A percentile compares a stretch with the other conserved stretches of the same genome.
Evolutionary conservation across 352 stramenopile species (phyloP).

Genomic region (Pythium aristosporum): DNA sequence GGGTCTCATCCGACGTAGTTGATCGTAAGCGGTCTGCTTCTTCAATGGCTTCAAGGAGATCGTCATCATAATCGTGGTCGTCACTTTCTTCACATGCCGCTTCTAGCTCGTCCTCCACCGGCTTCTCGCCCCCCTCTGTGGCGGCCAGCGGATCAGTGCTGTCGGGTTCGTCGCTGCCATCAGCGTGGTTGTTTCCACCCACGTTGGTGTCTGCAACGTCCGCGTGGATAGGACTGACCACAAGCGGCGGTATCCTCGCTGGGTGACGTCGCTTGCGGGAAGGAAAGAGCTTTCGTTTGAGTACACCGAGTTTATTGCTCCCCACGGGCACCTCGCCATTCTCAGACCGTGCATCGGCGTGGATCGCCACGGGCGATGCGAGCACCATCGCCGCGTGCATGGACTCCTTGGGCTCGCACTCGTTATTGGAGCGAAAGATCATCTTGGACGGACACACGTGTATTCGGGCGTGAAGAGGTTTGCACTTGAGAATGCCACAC

Average conservation of each 20-base stretch:
- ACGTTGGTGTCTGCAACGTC: background rate
- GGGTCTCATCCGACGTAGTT: slow-evolving; percentile 33
- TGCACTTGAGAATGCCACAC: background rate
- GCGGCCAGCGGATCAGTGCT: slow-evolving; percentile 5
- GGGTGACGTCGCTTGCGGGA: slow-evolving; percentile 47
- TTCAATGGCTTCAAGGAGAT: slow-evolving; percentile 13
- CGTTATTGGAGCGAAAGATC: slow-evolving; percentile 42
- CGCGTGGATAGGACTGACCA: slow-evolving; percentile 42
- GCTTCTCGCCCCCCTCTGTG: no score
- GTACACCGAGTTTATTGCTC: slow-evolving; percentile 37
- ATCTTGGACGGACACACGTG: slow-evolving; percentile 28
- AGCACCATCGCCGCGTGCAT: background rate
- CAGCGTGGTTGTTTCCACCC: background rate
- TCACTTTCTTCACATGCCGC: background rate
- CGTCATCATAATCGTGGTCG: slow-evolving; percentile 14
- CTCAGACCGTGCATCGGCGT: slow-evolving; percentile 2
- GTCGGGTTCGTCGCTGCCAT: background rate
- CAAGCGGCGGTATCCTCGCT: slow-evolving; percentile 37
- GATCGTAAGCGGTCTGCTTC: slow-evolving; percentile 24
- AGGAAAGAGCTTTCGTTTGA: slow-evolving; percentile 63
- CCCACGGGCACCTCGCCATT: slow-evolving; percentile 1
- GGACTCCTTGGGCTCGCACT: background rate
- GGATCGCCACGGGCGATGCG: slow-evolving; percentile 4
- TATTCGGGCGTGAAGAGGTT: background rate
- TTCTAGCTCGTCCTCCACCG: slow-evolving; percentile 4